A percentile compares a stretch with the other conserved stretches of the same genome.
Evolutionary conservation across 441 rosid genomes (phyloP).

Genomic region (Arabidopsis hybrid): DNA sequence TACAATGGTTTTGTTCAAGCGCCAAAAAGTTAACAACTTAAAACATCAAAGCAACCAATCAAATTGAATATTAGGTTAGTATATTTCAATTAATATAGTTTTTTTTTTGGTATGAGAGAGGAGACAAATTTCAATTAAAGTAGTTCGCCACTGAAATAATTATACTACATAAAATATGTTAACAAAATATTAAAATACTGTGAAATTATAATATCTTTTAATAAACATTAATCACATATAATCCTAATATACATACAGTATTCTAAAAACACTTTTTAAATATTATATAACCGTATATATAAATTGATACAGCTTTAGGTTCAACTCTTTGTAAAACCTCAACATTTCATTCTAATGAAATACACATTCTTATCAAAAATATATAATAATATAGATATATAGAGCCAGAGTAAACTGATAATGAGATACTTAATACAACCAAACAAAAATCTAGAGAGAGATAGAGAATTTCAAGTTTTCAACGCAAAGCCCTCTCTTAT

Average conservation of each 20-base stretch:
- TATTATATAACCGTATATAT: too few relatives aligned
- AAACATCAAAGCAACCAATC: not conserved
- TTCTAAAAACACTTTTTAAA: too few relatives aligned
- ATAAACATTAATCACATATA: too few relatives aligned
- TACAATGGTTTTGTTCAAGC: not conserved
- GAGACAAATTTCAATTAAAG: too few relatives aligned
- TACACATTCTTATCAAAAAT: not conserved
- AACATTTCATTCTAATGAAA: too few relatives aligned
- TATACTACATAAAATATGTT: not conserved
- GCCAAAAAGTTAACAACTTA: not conserved
- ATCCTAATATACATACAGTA: too few relatives aligned
- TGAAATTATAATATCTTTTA: too few relatives aligned
- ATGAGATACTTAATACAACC: not conserved
- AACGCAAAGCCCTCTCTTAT: conserved; percentile 43
- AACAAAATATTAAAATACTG: not conserved
- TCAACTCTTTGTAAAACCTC: too few relatives aligned
- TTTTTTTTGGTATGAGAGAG: too few relatives aligned
- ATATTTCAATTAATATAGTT: not conserved
- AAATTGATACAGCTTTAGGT: too few relatives aligned
- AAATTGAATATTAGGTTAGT: not conserved
- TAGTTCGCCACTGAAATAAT: too few relatives aligned
- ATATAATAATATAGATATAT: not conserved
- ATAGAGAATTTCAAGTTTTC: conserved; percentile 27
- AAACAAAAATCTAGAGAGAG: not conserved
- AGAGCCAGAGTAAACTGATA: not conserved